phyloP scores from a whole-genome alignment of 2,329 filamentous ascomycete genomes.

The Dactylellina cionopaga region DNA sequence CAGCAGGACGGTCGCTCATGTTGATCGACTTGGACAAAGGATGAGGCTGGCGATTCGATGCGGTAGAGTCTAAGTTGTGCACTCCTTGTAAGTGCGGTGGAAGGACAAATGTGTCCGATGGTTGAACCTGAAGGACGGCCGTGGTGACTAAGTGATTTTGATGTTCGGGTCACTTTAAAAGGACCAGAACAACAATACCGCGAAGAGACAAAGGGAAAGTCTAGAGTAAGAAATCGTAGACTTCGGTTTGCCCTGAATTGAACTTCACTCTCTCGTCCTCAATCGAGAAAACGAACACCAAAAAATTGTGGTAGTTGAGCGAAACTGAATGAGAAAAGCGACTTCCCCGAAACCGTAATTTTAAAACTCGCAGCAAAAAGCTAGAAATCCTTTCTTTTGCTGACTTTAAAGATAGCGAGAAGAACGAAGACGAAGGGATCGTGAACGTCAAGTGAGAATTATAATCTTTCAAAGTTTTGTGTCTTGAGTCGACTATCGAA shows the following conservation, averaged over 20 bases:
- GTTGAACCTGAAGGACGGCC: slow-evolving; percentile 59
- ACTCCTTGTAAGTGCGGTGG: slow-evolving; percentile 86
- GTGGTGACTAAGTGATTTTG: slow-evolving; percentile 53
- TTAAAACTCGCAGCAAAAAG: slow-evolving; percentile 29
- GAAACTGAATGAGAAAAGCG: slow-evolving; percentile 25
- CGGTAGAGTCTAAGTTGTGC: slow-evolving; percentile 78
- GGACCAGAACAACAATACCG: slow-evolving; percentile 57
- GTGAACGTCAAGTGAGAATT: slow-evolving; percentile 50
- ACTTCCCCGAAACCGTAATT: slow-evolving; percentile 17
- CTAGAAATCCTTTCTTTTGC: slow-evolving; percentile 18
- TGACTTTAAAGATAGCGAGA: slow-evolving; percentile 43
- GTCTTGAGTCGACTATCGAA: slow-evolving; percentile 52
- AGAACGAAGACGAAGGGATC: slow-evolving; percentile 49
- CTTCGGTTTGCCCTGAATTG: slow-evolving; percentile 29
- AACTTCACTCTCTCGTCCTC: slow-evolving; percentile 11
- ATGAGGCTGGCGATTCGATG: slow-evolving; percentile 71
- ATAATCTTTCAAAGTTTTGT: slow-evolving; percentile 46
- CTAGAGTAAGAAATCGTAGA: slow-evolving; percentile 44
- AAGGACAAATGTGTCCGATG: slow-evolving; percentile 81
- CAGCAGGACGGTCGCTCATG: slow-evolving; percentile 64
- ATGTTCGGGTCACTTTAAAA: slow-evolving; percentile 44
- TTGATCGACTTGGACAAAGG: slow-evolving; percentile 82
- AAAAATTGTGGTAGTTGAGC: slow-evolving; percentile 1
- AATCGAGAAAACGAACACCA: slow-evolving; percentile 31
- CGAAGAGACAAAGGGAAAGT: slow-evolving; percentile 54